These are phyloP conservation scores for Kuraishia cidri DNA, from an alignment of 805 yeast species.

Conservation along the genomic window DNA sequence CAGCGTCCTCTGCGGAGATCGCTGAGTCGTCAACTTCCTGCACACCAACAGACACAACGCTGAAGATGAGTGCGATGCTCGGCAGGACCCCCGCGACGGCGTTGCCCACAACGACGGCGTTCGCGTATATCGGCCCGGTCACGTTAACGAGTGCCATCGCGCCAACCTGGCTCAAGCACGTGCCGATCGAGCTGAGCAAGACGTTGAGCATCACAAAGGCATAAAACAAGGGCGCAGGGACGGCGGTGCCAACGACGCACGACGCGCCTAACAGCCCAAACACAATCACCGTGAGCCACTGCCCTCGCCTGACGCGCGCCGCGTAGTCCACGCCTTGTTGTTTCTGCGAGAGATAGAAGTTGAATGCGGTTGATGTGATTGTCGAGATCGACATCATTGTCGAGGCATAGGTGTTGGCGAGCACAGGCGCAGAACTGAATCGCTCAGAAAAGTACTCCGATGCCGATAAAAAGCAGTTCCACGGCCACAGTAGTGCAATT, in stretches of 20 bases:
- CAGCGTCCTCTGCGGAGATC: conserved; percentile 1
- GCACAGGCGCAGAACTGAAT: conserved; percentile 37
- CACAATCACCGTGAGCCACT: conserved; percentile 42
- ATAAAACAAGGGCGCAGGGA: conserved; percentile 37
- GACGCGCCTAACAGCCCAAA: conserved; percentile 51
- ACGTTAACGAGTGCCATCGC: conserved; percentile 79
- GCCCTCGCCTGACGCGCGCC: conserved; percentile 51
- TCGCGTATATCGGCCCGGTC: conserved; percentile 69
- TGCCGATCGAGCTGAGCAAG: conserved; percentile 58
- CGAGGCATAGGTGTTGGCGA: conserved; percentile 59
- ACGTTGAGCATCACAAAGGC: conserved; percentile 53
- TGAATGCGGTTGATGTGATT: conserved; percentile 49
- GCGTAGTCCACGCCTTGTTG: conserved; percentile 55
- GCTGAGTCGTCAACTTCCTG: not conserved
- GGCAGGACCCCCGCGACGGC: conserved; percentile 93
- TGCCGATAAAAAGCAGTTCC: conserved; percentile 89
- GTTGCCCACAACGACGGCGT: conserved; percentile 91
- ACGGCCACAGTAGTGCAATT: conserved; percentile 85
- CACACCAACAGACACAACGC: conserved; percentile 28
- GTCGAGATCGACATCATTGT: conserved; percentile 88
- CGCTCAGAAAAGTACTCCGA: conserved; percentile 68
- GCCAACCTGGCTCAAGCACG: conserved; percentile 84
- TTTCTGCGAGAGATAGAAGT: conserved; percentile 52
- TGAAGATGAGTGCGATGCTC: conserved; percentile 53
- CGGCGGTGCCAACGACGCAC: conserved; percentile 22